These are phyloP conservation scores for Plasmodium sp. DNA, from an alignment of 169 alveolate genomes.

Conservation along the genomic window DNA sequence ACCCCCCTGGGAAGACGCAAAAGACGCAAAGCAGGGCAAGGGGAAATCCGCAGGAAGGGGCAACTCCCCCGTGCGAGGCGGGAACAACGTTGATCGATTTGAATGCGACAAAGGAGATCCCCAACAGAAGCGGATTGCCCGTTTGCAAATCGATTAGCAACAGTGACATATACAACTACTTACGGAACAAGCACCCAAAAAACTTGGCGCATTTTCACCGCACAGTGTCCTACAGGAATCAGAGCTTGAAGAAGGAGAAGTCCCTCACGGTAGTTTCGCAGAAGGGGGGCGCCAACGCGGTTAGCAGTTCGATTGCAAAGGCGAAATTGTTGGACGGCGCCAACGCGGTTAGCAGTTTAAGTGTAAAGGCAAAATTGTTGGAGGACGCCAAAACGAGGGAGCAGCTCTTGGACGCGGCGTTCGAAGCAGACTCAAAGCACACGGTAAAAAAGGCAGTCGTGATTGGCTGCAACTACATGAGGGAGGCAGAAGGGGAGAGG, in stretches of 20 bases:
- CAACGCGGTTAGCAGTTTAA: not conserved
- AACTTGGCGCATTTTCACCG: conserved; percentile 22
- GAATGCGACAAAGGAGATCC: not conserved
- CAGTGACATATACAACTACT: conserved; percentile 39
- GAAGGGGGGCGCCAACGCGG: not conserved
- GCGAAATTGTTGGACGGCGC: not conserved
- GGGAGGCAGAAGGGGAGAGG: conserved; percentile 77
- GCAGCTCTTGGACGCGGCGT: not conserved
- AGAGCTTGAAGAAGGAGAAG: conserved; percentile 7
- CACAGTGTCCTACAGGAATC: conserved; percentile 33
- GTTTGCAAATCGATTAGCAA: conserved; percentile 35
- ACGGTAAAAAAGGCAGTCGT: conserved; percentile 88
- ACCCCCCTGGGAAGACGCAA: not conserved
- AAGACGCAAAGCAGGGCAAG: not conserved
- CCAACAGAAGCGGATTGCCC: not conserved
- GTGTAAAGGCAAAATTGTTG: not conserved
- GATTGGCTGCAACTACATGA: conserved; percentile 88
- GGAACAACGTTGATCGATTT: not conserved
- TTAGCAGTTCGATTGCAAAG: not conserved
- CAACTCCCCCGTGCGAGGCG: not conserved
- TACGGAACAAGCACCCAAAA: conserved; percentile 20
- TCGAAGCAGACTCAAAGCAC: conserved; percentile 63
- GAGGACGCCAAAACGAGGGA: not conserved
- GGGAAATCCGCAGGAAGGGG: not conserved
- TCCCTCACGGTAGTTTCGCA: not conserved